Percentiles rank a stretch among this genome's conserved stretches.
Conservation (phyloP, 2,329 filamentous ascomycete genomes). For the Epichloe glyceriae region DNA sequence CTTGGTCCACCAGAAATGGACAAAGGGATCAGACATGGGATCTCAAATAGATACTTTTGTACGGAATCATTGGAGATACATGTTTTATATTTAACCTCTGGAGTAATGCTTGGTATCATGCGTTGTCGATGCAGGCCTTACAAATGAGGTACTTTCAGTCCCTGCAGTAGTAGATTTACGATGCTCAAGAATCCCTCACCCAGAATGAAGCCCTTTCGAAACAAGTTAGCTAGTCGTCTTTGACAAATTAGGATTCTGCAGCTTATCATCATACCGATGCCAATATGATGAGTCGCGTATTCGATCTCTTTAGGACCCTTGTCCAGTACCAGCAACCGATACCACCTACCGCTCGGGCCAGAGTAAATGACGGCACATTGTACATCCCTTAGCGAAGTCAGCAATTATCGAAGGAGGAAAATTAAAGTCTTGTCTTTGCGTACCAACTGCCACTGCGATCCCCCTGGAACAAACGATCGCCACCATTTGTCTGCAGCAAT, state of each 20-base stretch:
- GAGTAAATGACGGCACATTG: slow-evolving; percentile 89
- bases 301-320: slow-evolving; percentile 35
- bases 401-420: background rate
- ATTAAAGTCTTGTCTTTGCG: slow-evolving; percentile 8
- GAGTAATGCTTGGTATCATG: background rate
- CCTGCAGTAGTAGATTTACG: slow-evolving; percentile 73
- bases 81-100: no score
- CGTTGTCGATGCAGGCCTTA: slow-evolving; percentile 16
- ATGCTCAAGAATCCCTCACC: slow-evolving; percentile 90
- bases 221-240: slow-evolving; percentile 4
- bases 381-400: slow-evolving; percentile 59
- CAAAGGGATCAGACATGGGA: slow-evolving; percentile 37
- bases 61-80: background rate
- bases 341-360: slow-evolving; percentile 76
- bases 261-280: slow-evolving; percentile 45
- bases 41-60: slow-evolving; percentile 23
- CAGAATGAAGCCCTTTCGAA: slow-evolving; percentile 64
- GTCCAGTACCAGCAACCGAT: slow-evolving; percentile 65
- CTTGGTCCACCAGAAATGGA: slow-evolving; percentile 40
- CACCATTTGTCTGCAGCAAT: slow-evolving; percentile 42
- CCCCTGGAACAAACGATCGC: slow-evolving; percentile 71
- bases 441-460: slow-evolving; percentile 92
- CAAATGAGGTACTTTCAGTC: slow-evolving; percentile 60
- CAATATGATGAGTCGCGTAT: slow-evolving; percentile 76
- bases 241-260: background rate